Evolutionary conservation across 2,329 filamentous ascomycete species (phyloP).

Genomic region (Diaporthe vaccinii): DNA sequence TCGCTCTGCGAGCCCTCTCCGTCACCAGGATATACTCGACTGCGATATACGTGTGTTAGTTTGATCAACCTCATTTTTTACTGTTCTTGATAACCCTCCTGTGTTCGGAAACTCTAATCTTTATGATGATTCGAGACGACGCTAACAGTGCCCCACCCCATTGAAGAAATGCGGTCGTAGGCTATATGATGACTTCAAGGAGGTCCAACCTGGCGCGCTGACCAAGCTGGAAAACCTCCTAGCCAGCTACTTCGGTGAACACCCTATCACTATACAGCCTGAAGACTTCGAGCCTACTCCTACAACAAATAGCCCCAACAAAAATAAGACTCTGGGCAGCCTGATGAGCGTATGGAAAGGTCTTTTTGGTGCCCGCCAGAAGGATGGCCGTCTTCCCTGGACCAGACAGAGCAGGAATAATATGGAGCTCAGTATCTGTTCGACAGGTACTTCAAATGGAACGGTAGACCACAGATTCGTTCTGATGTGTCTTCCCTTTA

Average conservation of each 20-base stretch:
- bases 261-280: neutral
- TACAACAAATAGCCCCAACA: neutral
- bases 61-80: no score
- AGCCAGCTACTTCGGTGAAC: neutral
- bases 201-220: neutral
- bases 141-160: neutral
- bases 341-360: neutral
- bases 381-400: neutral
- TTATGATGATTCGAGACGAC: no score
- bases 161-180: conserved; percentile 26
- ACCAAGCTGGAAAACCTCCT: neutral
- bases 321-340: no score
- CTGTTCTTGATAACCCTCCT: neutral
- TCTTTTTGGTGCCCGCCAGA: neutral
- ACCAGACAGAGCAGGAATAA: neutral
- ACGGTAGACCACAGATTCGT: conserved; percentile 36
- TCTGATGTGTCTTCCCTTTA: conserved; percentile 41
- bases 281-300: neutral
- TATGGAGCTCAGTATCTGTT: neutral
- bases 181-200: conserved; percentile 29
- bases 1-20: neutral
- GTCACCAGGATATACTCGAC: neutral
- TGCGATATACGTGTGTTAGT: conserved; percentile 35
- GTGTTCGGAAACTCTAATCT: accelerated
- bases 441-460: neutral